phyloP scores from a whole-genome alignment of 345 rosid genomes.

The Eucalyptus regnans region DNA sequence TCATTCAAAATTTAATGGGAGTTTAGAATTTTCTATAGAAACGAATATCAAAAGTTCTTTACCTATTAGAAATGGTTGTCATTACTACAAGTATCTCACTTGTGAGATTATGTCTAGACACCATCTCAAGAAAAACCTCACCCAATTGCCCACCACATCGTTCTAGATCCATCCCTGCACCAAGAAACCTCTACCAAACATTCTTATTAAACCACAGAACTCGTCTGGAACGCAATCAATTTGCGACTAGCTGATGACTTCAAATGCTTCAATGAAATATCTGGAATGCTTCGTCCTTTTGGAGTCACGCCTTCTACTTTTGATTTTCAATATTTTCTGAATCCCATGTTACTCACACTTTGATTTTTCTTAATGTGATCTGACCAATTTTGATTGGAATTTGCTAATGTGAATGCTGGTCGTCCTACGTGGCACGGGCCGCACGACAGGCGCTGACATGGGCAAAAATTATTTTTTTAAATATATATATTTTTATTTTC shows the following conservation, averaged over 20 bases:
- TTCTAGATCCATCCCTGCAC: background rate
- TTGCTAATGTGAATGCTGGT: too few relatives aligned
- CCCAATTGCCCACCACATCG: background rate
- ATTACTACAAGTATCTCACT: background rate
- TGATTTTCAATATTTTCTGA: background rate
- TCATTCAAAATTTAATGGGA: background rate
- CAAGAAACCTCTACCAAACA: background rate
- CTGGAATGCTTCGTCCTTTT: background rate
- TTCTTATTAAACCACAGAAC: background rate
- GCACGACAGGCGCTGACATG: rapidly evolving
- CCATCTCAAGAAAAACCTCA: background rate
- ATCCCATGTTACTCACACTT: rapidly evolving
- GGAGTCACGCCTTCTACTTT: background rate
- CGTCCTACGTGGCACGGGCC: rapidly evolving
- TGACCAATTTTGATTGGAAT: too few relatives aligned
- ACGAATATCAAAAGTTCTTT: background rate
- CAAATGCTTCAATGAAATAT: background rate
- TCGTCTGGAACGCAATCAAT: background rate
- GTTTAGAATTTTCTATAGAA: background rate
- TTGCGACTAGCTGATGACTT: background rate
- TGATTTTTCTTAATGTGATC: background rate
- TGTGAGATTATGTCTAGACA: background rate
- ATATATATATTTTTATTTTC: too few relatives aligned
- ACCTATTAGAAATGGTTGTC: background rate
- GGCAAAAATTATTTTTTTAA: too few relatives aligned